Evolutionary conservation across 2,329 filamentous ascomycete genomes (phyloP).

Genomic region (Pezizomycotina sp.): DNA sequence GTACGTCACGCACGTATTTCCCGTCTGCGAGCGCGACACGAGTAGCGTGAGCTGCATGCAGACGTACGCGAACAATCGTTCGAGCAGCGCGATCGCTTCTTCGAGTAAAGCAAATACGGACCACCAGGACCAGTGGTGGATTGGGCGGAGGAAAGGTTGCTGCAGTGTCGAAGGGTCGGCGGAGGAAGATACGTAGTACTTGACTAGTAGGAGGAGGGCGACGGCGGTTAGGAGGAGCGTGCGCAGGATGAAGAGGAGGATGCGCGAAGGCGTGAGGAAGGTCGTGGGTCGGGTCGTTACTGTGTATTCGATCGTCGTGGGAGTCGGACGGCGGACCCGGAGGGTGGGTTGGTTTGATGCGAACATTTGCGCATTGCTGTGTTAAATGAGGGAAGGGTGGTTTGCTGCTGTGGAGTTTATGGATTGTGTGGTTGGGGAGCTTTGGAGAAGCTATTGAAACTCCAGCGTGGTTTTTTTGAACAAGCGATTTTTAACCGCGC

Average conservation of each 20-base stretch:
- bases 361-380: too few species aligned
- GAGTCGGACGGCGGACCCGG: conserved; percentile 51
- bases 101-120: background rate
- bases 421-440: too few species aligned
- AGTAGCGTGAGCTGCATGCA: background rate
- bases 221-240: conserved; percentile 14
- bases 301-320: conserved; percentile 81
- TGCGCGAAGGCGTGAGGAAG: conserved; percentile 30
- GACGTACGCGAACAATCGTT: conserved; percentile 3
- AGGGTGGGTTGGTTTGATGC: too few species aligned
- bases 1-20: background rate
- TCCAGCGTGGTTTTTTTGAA: too few species aligned
- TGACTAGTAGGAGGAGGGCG: too few species aligned
- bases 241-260: conserved; percentile 30
- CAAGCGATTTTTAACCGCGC: too few species aligned
- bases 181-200: too few species aligned
- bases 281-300: conserved; percentile 53
- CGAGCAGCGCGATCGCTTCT: background rate
- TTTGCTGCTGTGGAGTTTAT: too few species aligned
- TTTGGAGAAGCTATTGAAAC: too few species aligned
- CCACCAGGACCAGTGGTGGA: background rate
- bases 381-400: too few species aligned
- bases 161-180: too few species aligned
- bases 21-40: background rate
- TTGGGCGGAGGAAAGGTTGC: too few species aligned